Base-by-base conservation (phyloP, 2,329 filamentous ascomycete genomes). In the Coniosporium tulheliwenetii region DNA sequence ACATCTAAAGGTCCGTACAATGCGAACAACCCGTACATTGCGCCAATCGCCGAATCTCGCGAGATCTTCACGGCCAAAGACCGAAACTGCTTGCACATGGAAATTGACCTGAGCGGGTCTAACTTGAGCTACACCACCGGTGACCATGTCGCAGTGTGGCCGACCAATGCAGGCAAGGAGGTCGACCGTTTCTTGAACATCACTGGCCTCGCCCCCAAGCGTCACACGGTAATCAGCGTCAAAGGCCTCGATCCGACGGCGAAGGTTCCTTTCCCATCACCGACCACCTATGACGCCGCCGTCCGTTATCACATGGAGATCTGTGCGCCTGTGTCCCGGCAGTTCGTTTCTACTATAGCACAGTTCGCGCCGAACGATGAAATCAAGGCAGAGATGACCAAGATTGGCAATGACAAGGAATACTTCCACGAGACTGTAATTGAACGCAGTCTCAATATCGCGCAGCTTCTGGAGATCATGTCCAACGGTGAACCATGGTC, bases 131-230 rank as follows among this genome's bases (percentile, higher is more conserved):
- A 98, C 68, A 85, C 93, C 52, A 98, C 91, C 40, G 91, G 91
- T 59, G 93, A 98, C 58, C 93, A 98, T 62, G 83, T 98, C 55
- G 91, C 91, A 35, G 66, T 98, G 53, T 98, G 93, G 93, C 91
- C 93, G 32, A 94, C 85, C 39, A 98, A 98, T 61, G 71, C 91
- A 43, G 91, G 91, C 43, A 78, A 76, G 48, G 89, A 96, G 61
- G 89, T 95, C 37, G 85, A 96, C 54, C 78, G 85, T 41, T 86
- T 98, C 64, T 67, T 98, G 48, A 71, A 78, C 51, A 72, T 91
- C 41, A 72, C 93, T 48, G 85, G 77, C 46, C 73, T 95, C 34
- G 65, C 69, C 39, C 70, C 77, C 19, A 93, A 94, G 69, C 77
- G 81, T 45, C 66, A 94, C 62, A 71, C 71, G 1, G 89, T 96